phyloP scores from a whole-genome alignment of 176 grass and related monocot genomes.

The Ampelocalamus luodianensis region DNA sequence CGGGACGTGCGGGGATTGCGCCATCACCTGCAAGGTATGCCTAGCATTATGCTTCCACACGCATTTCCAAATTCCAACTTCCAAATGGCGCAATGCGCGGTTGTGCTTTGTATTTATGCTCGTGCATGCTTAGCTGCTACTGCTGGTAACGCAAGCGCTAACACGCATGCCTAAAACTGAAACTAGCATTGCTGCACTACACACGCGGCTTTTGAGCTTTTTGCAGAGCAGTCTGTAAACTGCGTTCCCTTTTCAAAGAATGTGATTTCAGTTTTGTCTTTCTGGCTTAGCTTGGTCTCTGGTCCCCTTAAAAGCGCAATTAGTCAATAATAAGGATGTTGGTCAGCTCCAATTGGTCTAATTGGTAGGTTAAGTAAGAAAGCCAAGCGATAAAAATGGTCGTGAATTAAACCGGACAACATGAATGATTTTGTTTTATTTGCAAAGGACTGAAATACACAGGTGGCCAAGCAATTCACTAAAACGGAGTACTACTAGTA shows the following conservation, averaged over 20 bases:
- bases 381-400: no score
- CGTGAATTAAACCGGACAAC: no score
- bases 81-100: no score
- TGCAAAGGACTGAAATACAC: no score
- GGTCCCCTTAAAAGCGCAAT: neutral
- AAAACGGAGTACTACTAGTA: no score
- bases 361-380: neutral
- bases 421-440: no score
- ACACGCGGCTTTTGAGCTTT: no score
- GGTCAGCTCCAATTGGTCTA: neutral
- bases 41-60: neutral
- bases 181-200: no score
- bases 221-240: no score
- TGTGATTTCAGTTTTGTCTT: neutral
- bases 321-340: neutral
- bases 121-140: no score
- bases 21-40: conserved; percentile 54
- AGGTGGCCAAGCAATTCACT: no score
- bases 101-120: no score
- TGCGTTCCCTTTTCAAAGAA: neutral
- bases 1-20: conserved; percentile 57
- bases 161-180: neutral
- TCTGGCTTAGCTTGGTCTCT: neutral
- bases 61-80: neutral
- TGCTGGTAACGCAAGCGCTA: neutral